A percentile compares a stretch with the other conserved stretches of the same genome.
phyloP scores from a whole-genome alignment of 345 rosid species.

The Excoecaria agallocha region DNA sequence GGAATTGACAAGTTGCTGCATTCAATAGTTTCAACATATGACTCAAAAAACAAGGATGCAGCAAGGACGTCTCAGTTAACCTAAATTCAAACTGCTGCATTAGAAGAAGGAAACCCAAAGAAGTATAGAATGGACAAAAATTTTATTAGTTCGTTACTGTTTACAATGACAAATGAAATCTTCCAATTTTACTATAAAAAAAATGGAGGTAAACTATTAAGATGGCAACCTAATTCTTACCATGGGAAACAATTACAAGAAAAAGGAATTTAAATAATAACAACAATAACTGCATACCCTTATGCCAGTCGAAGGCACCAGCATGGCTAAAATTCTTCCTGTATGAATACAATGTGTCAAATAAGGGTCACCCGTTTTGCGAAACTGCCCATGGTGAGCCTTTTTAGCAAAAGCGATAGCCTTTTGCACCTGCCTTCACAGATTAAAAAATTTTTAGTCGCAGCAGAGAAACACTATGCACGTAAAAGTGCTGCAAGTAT shows the following conservation, averaged over 20 bases:
- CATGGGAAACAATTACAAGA: neutral
- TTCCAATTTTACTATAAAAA: neutral
- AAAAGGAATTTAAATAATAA: neutral
- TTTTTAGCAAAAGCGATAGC: conserved; percentile 66
- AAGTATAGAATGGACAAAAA: neutral
- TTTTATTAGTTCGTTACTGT: too few species aligned
- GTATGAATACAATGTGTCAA: conserved; percentile 67
- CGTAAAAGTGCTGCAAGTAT: conserved; percentile 15
- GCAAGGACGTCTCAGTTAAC: neutral
- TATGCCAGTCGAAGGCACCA: conserved; percentile 59
- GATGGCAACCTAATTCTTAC: neutral
- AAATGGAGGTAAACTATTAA: neutral
- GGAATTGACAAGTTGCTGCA: neutral
- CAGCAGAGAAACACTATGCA: neutral
- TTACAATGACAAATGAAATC: neutral
- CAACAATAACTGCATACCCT: conserved; percentile 34
- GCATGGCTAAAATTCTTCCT: conserved; percentile 58
- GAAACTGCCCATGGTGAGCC: conserved; percentile 63
- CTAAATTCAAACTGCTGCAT: neutral
- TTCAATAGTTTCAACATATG: neutral
- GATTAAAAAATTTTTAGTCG: conserved; percentile 26
- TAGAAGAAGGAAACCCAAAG: neutral
- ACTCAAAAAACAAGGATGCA: neutral
- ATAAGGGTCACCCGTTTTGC: conserved; percentile 71
- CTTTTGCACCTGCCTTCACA: conserved; percentile 77